Base-by-base conservation (phyloP, 495 filamentous ascomycete species). In the Podospora pseudocomata region DNA sequence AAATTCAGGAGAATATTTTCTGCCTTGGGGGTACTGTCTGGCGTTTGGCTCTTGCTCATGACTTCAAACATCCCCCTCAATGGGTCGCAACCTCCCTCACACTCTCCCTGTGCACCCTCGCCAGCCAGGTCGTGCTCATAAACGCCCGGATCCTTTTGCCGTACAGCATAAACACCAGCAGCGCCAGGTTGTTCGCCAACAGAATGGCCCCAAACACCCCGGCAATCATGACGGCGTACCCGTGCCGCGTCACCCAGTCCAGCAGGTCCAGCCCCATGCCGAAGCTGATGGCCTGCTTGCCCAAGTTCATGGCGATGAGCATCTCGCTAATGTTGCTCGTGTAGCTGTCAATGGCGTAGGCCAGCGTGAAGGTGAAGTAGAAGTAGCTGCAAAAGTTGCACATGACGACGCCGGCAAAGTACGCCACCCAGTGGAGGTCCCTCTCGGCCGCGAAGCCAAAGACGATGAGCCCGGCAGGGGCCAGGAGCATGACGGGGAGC, bases 291-390 rank as follows among this genome's bases (percentile, higher is more conserved):
- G 84, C 82, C 74, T 88, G 86, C 67, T 90, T 90, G n/a, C 87
- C 87, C 27, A 90, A 71, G 68, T 88, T 89, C 86, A 90, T 88
- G 3, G 85, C 86, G 70, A 90, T 90, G 32, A 90, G 77, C 87
- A 90, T 88, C 72, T 90, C 86, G 0, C 78, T 81, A 11, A 83
- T 83, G 64, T 87, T 87, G 2, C 82, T 78, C n/a, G 81, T 80
- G 70, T 88, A 87, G 15, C 79, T 82, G 72, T 88, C 86, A 15
- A 88, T 83, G 1, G 85, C 84, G 60, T 88, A 87, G 4, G 86
- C 86, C 13, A 88, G 77, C n/a, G 84, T 85, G 66, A 87, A 86
- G 5, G 81, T 82, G 74, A 88, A 88, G 67, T 82, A 88, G 67
- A 88, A 87, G 64, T 85, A 86, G 2, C 80, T 77, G 20, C 77